These are phyloP conservation scores for Pleurotus giganteus DNA, from an alignment of 768 basidiomycete species.

Conservation along the genomic window DNA sequence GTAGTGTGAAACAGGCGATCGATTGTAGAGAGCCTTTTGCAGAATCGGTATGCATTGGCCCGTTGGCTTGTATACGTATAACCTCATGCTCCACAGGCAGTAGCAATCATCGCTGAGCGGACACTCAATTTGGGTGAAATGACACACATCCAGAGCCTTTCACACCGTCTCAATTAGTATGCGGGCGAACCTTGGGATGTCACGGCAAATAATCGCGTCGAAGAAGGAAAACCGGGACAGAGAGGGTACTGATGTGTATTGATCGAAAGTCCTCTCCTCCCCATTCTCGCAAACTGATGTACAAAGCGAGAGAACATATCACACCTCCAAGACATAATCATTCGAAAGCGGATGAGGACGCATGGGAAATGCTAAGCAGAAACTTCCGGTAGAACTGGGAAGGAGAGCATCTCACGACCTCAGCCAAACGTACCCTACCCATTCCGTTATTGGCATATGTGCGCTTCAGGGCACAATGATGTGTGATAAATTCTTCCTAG, in stretches of 20 bases:
- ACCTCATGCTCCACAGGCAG: too few species aligned
- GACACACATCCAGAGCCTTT: background rate
- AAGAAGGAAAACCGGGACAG: too few species aligned
- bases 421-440: background rate
- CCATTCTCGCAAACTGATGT: background rate
- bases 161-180: too few species aligned
- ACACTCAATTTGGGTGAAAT: background rate
- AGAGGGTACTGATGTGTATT: background rate
- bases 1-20: too few species aligned
- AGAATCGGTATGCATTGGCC: too few species aligned
- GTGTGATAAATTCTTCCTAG: conserved; percentile 1
- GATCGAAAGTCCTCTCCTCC: background rate
- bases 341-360: background rate
- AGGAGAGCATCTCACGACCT: background rate
- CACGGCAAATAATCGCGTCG: too few species aligned
- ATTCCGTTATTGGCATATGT: background rate
- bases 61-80: too few species aligned
- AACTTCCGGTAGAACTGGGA: conserved; percentile 1
- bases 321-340: background rate
- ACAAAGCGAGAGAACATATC: background rate
- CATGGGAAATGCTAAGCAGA: background rate
- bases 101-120: too few species aligned
- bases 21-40: too few species aligned
- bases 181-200: too few species aligned
- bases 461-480: conserved; percentile 1